Evolutionary conservation across 2,329 filamentous ascomycete genomes (phyloP), one percentile per base, ranked within the genome.

Genomic region (Paecilomyces dactylethromorphus): DNA sequence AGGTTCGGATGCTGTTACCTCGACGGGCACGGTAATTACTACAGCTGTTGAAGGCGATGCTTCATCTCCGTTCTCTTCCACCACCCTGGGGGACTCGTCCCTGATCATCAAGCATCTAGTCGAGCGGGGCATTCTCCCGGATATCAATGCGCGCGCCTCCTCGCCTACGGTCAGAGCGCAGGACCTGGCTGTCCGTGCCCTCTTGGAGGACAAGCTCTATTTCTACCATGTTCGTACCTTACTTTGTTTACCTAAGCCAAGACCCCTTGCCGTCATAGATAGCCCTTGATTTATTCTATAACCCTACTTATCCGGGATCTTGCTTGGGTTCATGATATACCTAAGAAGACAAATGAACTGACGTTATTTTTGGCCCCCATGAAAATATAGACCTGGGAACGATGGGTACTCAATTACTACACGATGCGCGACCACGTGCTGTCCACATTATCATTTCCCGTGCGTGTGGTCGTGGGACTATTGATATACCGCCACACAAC

Each of bases 151-250:
- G 0, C 57, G 56, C 0, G 13, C 39, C 39, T 64, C 87, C 1
- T 65, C 71, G 0, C 68, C 75, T 0, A 62, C 65, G 0, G 68
- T 79, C 22, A 75, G 67, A 49, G 77, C 79, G 0, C 69, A 78
- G 0, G 84, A 87, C 67, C 65, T 84, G 8, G 81, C 78, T 0
- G 60, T 87, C 1, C 71, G 79, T 15, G 79, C 82, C 0, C 63
- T 88, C 56, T 60, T 87, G 24, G 85, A 88, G 70, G 84, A 88
- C 21, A 85, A 82, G 67, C 62, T 85, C 13, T 83, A 82, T 65
- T 87, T 87, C 62, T 84, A 81, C 59, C 74, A 80, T 26, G 79
- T 82, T 59, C 39, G 69, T 67, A 45, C 39, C n/a, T n/a, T 18
- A 45, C 15, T 11, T 45, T 18, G 7, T 45, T n/a, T 45, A 29